Conservation (phyloP, 1,284 basidiomycete species). For the Schizophyllum amplum region DNA sequence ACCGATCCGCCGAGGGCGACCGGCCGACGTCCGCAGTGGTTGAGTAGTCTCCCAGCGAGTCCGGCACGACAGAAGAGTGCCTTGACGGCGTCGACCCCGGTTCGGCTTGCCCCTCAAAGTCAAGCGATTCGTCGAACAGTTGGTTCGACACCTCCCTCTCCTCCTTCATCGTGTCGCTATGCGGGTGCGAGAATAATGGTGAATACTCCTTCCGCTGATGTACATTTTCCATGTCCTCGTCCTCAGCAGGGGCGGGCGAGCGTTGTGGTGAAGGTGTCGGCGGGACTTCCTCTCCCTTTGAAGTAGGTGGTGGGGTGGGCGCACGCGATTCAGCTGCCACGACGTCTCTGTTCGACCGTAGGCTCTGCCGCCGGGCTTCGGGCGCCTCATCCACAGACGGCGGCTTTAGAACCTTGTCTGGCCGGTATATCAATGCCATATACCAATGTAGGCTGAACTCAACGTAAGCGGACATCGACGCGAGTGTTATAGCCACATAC, state of each 20-base stretch:
- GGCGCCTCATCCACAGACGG: constrained; percentile 18
- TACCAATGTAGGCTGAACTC: constrained; percentile 87
- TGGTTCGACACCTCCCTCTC: neutral
- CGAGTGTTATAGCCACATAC: constrained; percentile 34
- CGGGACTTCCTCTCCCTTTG: neutral
- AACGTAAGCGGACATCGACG: neutral
- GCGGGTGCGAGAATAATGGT: neutral
- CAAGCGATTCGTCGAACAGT: neutral
- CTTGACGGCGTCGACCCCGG: too few species aligned
- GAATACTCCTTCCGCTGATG: neutral
- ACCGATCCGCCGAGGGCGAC: too few species aligned
- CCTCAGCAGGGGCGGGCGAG: neutral
- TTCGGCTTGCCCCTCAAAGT: neutral
- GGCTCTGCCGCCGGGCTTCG: neutral
- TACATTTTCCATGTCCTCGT: neutral
- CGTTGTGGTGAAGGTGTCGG: neutral
- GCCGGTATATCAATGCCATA: constrained; percentile 87
- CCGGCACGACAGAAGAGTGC: too few species aligned
- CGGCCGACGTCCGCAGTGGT: neutral
- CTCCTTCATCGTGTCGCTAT: neutral
- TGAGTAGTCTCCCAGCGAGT: neutral
- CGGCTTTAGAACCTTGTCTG: constrained; percentile 50
- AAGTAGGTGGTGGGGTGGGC: neutral
- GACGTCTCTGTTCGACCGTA: neutral
- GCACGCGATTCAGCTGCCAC: neutral